Evolutionary conservation across 2,329 filamentous ascomycete species (phyloP).

Genomic region (Akanthomyces muscarius): DNA sequence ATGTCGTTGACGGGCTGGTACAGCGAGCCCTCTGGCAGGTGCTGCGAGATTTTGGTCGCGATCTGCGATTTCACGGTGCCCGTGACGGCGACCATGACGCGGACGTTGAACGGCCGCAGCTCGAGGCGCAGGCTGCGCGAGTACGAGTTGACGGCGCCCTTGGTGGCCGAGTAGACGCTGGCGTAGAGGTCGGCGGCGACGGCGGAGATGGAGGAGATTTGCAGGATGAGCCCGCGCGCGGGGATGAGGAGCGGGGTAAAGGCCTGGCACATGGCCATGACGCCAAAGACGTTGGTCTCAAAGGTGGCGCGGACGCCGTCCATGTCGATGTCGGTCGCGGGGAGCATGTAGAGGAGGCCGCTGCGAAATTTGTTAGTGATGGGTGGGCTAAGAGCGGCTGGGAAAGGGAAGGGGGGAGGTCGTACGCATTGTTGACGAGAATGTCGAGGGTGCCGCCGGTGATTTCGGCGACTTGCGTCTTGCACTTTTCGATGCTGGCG

Average conservation of each 20-base stretch:
- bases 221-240: slow-evolving; percentile 49
- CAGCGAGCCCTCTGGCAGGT: slow-evolving; percentile 42
- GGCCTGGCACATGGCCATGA: slow-evolving; percentile 52
- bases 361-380: slow-evolving; percentile 27
- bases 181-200: slow-evolving; percentile 51
- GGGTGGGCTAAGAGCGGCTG: too few relatives aligned
- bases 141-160: slow-evolving; percentile 51
- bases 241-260: slow-evolving; percentile 48
- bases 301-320: slow-evolving; percentile 51
- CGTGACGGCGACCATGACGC: slow-evolving; percentile 54
- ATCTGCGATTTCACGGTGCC: slow-evolving; percentile 52
- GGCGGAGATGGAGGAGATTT: slow-evolving; percentile 50
- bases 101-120: slow-evolving; percentile 49
- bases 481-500: slow-evolving; percentile 47
- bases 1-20: slow-evolving; percentile 44
- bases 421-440: slow-evolving; percentile 57
- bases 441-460: slow-evolving; percentile 53
- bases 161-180: slow-evolving; percentile 51
- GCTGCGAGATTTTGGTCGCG: slow-evolving; percentile 37
- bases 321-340: slow-evolving; percentile 49
- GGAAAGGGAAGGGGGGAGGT: too few relatives aligned
- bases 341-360: slow-evolving; percentile 48
- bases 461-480: slow-evolving; percentile 42
- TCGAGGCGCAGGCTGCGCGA: slow-evolving; percentile 52
- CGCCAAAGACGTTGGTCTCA: slow-evolving; percentile 54